Conservation (phyloP, 345 rosid genomes). For the Hirschfeldia incana region DNA sequence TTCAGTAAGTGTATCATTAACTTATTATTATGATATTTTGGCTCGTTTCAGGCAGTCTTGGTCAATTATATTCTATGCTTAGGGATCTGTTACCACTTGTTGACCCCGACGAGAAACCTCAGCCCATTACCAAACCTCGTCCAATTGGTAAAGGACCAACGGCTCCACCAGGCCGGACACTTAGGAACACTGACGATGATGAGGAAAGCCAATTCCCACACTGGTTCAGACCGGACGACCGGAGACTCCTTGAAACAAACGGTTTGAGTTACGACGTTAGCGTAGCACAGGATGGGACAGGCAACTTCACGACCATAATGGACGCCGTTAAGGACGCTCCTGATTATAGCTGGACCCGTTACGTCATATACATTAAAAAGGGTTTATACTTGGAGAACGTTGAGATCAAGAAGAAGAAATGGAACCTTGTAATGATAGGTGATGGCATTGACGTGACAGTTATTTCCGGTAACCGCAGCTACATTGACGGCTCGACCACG, state of each 20-base stretch:
- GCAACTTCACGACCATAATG: conserved; percentile 60
- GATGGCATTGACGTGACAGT: conserved; percentile 69
- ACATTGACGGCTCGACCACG: conserved; percentile 83
- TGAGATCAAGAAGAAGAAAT: conserved; percentile 81
- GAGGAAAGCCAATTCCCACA: conserved; percentile 45
- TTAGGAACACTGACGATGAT: conserved; percentile 7
- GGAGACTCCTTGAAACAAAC: conserved; percentile 50
- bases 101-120: conserved; percentile 36
- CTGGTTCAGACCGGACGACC: conserved; percentile 59
- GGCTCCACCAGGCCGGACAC: conserved; percentile 32
- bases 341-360: conserved; percentile 56
- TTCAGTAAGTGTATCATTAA: not conserved
- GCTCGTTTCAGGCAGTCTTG: conserved; percentile 44
- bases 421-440: conserved; percentile 81
- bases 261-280: conserved; percentile 38
- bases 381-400: conserved; percentile 77
- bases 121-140: conserved; percentile 21
- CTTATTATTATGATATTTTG: not conserved
- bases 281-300: conserved; percentile 84
- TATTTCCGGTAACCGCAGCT: conserved; percentile 67
- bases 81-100: conserved; percentile 56
- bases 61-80: conserved; percentile 62
- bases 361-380: conserved; percentile 56
- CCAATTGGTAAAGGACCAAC: conserved; percentile 32
- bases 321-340: conserved; percentile 73